Evolutionary conservation across 2,329 filamentous ascomycete genomes (phyloP).

Genomic region (Penicillium verrucosum): DNA sequence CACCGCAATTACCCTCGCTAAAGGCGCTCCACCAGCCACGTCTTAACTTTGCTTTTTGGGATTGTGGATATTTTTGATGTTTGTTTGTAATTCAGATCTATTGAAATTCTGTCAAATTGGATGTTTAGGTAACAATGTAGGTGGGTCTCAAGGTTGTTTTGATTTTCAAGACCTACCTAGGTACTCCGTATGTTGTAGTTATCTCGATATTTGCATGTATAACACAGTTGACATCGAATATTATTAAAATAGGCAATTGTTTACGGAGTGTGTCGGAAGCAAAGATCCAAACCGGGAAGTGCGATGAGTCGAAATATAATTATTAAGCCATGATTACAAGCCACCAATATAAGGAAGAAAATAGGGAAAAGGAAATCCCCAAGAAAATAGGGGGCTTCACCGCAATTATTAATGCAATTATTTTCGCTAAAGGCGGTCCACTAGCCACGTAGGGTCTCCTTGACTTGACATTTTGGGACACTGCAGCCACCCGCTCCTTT

Average conservation of each 20-base stretch:
- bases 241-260: background rate
- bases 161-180: background rate
- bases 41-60: background rate
- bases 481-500: slow-evolving; percentile 50
- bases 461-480: slow-evolving; percentile 17
- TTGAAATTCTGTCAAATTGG: background rate
- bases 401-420: slow-evolving; percentile 20
- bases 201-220: background rate
- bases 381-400: slow-evolving; percentile 14
- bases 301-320: background rate
- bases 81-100: background rate
- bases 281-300: background rate
- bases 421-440: slow-evolving; percentile 20
- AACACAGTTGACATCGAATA: background rate
- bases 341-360: background rate
- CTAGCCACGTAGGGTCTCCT: slow-evolving; percentile 17
- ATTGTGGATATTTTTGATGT: background rate
- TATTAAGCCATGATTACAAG: background rate
- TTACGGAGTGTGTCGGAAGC: background rate
- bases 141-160: background rate
- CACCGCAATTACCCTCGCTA: slow-evolving; percentile 8
- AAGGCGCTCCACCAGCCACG: slow-evolving; percentile 3
- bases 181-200: too few relatives aligned
- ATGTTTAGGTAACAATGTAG: background rate
- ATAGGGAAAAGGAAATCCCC: background rate